Conservation (phyloP, 495 filamentous ascomycete species). For the Oidiodendron maius region DNA sequence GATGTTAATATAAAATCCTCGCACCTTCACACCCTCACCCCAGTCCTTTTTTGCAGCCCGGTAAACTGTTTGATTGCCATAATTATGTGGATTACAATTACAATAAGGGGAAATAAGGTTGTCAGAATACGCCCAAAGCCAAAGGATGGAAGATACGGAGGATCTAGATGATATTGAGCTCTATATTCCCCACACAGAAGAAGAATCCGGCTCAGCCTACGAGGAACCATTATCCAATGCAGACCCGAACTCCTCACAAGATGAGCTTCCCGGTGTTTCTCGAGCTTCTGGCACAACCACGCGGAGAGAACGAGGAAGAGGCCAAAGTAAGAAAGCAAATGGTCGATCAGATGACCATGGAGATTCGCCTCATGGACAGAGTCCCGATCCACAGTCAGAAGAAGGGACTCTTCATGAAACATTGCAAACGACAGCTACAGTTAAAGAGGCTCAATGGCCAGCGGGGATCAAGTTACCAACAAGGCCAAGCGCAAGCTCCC, state of each 20-base stretch:
- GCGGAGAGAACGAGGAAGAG: neutral
- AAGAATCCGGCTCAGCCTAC: constrained; percentile 22
- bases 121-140: constrained; percentile 5
- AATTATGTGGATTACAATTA: constrained; percentile 9
- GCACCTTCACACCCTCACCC: no score
- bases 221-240: constrained; percentile 13
- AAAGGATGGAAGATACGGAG: constrained; percentile 20
- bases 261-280: neutral
- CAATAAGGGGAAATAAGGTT: neutral
- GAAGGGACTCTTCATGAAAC: constrained; percentile 3
- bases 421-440: constrained; percentile 13
- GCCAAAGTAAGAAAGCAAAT: neutral
- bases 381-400: neutral
- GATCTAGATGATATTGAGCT: constrained; percentile 11
- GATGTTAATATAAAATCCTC: no score
- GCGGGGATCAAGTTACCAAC: constrained; percentile 7
- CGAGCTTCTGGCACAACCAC: constrained; percentile 4
- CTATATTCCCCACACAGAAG: constrained; percentile 3
- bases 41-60: neutral
- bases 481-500: neutral
- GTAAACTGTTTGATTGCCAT: no score
- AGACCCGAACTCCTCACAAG: constrained; percentile 2
- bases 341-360: neutral
- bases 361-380: neutral
- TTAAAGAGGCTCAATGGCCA: constrained; percentile 11